These are phyloP conservation scores for Russula earlei DNA, from an alignment of 768 basidiomycete species.

Conservation along the genomic window DNA sequence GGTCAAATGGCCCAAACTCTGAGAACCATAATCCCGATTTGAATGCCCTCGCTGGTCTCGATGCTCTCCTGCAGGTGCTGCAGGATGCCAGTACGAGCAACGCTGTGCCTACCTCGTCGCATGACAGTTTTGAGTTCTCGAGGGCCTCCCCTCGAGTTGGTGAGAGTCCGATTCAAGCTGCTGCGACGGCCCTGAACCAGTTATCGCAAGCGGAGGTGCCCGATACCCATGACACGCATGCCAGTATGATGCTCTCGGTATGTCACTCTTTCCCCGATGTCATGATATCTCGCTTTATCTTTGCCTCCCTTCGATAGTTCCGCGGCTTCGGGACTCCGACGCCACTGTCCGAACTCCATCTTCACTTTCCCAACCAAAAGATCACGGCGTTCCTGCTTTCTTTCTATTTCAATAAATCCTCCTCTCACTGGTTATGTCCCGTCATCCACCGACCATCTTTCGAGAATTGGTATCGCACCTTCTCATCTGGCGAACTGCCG, in stretches of 20 bases:
- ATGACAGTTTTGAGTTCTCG: not conserved
- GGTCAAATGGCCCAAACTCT: not conserved
- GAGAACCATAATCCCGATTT: slow-evolving; percentile 8
- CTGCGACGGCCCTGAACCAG: slow-evolving; percentile 18
- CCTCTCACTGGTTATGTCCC: slow-evolving; percentile 19
- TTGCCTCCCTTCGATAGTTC: not conserved
- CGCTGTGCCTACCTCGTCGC: not conserved
- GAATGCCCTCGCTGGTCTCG: slow-evolving; percentile 15
- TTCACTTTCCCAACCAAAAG: slow-evolving; percentile 21
- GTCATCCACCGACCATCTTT: slow-evolving; percentile 21
- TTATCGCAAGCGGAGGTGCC: slow-evolving; percentile 17
- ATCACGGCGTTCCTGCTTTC: slow-evolving; percentile 19
- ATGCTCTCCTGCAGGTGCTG: slow-evolving; percentile 20
- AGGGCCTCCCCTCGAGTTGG: not conserved
- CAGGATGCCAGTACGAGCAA: slow-evolving; percentile 3
- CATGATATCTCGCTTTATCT: not conserved
- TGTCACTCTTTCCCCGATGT: not conserved
- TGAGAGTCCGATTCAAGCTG: slow-evolving; percentile 17
- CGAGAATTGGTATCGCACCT: slow-evolving; percentile 19
- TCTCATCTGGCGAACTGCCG: slow-evolving; percentile 12
- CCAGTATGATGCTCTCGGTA: not conserved
- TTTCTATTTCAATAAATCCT: slow-evolving; percentile 22
- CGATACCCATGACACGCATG: not conserved
- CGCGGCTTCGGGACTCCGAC: not conserved
- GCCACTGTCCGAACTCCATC: slow-evolving; percentile 5